Evolutionary conservation across 768 basidiomycete species (phyloP).

Genomic region (Mycena maculata): DNA sequence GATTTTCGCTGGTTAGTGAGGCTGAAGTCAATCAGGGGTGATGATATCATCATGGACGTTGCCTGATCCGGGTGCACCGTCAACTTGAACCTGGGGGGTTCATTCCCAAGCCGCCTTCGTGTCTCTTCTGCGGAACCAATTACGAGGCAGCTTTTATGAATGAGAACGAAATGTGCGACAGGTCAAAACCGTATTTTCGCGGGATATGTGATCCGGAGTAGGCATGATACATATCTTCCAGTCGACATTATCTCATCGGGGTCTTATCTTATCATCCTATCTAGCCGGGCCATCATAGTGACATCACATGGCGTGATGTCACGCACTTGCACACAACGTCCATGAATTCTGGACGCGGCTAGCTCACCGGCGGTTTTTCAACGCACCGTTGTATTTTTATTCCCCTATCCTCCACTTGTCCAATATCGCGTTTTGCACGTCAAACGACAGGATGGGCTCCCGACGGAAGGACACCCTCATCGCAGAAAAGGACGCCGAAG

Average conservation of each 20-base stretch:
- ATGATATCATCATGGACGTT: not conserved
- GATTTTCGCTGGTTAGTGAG: not conserved
- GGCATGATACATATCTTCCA: too few relatives aligned
- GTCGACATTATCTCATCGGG: not conserved
- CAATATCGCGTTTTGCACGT: not conserved
- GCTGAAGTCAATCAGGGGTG: not conserved
- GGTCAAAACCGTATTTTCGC: too few relatives aligned
- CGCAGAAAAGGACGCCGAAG: constrained; percentile 16
- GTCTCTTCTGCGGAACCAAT: too few relatives aligned
- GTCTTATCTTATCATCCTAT: not conserved
- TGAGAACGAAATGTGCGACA: too few relatives aligned
- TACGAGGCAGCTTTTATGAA: too few relatives aligned
- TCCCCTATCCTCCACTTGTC: not conserved
- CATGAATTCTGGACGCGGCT: constrained; percentile 15
- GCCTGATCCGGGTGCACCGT: too few relatives aligned
- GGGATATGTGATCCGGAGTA: too few relatives aligned
- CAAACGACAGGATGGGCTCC: not conserved
- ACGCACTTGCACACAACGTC: not conserved
- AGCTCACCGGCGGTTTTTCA: not conserved
- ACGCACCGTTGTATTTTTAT: constrained; percentile 21
- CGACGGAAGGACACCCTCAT: not conserved
- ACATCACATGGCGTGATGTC: not conserved
- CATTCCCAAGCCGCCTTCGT: too few relatives aligned
- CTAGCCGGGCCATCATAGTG: too few relatives aligned
- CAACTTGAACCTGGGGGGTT: too few relatives aligned